Base-by-base conservation (phyloP, 805 yeast genomes). In the Kregervanrija fluxuum region DNA sequence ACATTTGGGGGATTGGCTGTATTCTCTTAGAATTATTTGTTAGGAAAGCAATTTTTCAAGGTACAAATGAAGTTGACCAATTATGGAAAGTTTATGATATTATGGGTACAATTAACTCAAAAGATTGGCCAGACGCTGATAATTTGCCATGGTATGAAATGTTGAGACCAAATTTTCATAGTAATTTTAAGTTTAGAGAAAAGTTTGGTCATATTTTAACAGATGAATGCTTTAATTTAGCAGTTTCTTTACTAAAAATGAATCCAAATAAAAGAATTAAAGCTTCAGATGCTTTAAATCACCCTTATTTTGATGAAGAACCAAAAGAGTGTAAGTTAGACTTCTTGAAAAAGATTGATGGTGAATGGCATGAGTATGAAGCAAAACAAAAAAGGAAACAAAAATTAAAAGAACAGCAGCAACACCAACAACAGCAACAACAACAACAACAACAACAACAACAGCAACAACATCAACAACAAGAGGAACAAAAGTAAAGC, bases 301-400 rank as follows among this genome's bases (percentile, higher is more conserved):
- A 87, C 60, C 68, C 67, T 2, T 93, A 86, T 65, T 93, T 91
- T 56, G 60, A 61, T 3, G 83, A 79, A 40, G 81, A 76, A 6
- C 96, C 96, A 0, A 51, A 54, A 31, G 81, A 85, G 1, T 80
- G 74, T 49, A 79, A 80, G 5, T 68, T 87, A 34, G 61, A 66
- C 10, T 71, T 80, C 43, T 69, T 83, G 51, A 67, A 71, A 30
- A 70, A 71, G n/a, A 63, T 80, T 30, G 68, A 70, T 44, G 95
- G 93, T 3, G 98, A 95, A 62, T 91, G 97, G 93, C 99, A 91
- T 60, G 99, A 91, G 59, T 91, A 84, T 62, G 99, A 91, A 57
- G 93, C 96, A 2, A 89, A 91, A 62, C 82, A 80, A 66, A 75
- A 84, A 54, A 70, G 86, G 49, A 67, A 82, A 47, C 61, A 57